Conservation (phyloP, 805 yeast species). For the Candida sanyiensis region DNA sequence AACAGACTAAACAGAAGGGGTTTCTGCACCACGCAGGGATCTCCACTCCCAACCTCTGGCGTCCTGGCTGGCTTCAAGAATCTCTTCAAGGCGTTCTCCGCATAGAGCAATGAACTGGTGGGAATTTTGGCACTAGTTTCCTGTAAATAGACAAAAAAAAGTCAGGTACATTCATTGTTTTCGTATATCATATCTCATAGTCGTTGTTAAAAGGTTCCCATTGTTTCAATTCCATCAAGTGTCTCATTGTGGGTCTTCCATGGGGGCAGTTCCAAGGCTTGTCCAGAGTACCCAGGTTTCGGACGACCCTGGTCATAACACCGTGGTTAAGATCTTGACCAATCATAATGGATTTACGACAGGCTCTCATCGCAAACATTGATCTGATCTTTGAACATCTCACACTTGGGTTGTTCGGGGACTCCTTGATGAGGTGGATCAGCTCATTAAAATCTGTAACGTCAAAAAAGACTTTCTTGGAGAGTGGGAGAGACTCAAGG, state of each 20-base stretch:
- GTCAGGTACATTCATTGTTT: background rate
- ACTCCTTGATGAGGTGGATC: slow-evolving; percentile 57
- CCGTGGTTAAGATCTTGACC: slow-evolving; percentile 59
- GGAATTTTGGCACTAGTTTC: background rate
- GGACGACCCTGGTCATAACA: slow-evolving; percentile 66
- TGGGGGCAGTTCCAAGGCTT: slow-evolving; percentile 97
- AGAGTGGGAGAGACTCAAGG: slow-evolving; percentile 63
- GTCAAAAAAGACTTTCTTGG: slow-evolving; percentile 64
- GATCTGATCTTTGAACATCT: slow-evolving; percentile 74
- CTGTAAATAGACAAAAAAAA: slow-evolving; percentile 6
- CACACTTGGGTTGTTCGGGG: slow-evolving; percentile 38
- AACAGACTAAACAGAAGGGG: slow-evolving; percentile 68
- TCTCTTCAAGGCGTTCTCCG: slow-evolving; percentile 18
- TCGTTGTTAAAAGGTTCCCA: slow-evolving; percentile 43
- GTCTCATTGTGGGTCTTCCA: slow-evolving; percentile 96
- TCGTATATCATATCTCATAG: slow-evolving; percentile 26
- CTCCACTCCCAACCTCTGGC: slow-evolving; percentile 8
- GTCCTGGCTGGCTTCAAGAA: slow-evolving; percentile 22
- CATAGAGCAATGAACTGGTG: background rate
- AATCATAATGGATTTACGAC: slow-evolving; percentile 90
- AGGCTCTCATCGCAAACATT: slow-evolving; percentile 93
- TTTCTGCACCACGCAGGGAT: slow-evolving; percentile 16
- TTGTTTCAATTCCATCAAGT: slow-evolving; percentile 56
- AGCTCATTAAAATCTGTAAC: slow-evolving; percentile 68
- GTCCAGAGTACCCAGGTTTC: slow-evolving; percentile 61